These are phyloP conservation scores for Clarireedia monteithiana DNA, from an alignment of 2,329 filamentous ascomycete species.

Conservation along the genomic window DNA sequence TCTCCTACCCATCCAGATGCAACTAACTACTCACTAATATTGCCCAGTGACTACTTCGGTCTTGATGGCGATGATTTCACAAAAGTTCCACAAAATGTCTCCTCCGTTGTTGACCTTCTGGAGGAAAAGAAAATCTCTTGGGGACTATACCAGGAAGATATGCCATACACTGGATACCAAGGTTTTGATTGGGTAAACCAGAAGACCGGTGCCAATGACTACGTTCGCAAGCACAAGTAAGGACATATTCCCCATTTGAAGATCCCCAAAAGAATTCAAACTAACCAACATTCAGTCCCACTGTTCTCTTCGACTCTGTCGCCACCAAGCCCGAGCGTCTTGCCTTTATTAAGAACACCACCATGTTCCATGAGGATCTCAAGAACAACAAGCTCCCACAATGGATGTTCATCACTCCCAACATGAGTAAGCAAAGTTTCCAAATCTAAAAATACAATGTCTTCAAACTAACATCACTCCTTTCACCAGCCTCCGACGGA, in stretches of 20 bases:
- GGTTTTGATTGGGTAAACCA: constrained; percentile 57
- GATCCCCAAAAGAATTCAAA: background rate
- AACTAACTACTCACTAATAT: background rate
- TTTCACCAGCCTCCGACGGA: constrained; percentile 69
- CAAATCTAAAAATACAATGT: background rate
- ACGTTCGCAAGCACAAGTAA: constrained; percentile 76
- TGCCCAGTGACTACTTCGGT: constrained; percentile 49
- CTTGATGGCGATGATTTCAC: constrained; percentile 62
- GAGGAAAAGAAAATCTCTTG: constrained; percentile 57
- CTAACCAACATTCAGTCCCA: constrained; percentile 29
- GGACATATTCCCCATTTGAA: constrained; percentile 8
- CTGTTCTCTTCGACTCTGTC: constrained; percentile 58
- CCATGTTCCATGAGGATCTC: constrained; percentile 60
- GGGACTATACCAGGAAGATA: constrained; percentile 70
- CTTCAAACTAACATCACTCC: constrained; percentile 22
- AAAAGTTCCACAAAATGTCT: constrained; percentile 50
- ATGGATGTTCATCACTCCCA: constrained; percentile 55
- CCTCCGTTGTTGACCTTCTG: constrained; percentile 60
- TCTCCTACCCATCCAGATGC: background rate
- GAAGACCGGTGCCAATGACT: constrained; percentile 59
- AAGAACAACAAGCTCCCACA: constrained; percentile 50
- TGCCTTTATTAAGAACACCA: constrained; percentile 66
- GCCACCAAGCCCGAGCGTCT: constrained; percentile 52
- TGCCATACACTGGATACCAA: constrained; percentile 68
- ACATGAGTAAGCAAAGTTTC: background rate